Conservation (phyloP, 306 rosid species). For the Rosa chinensis region DNA sequence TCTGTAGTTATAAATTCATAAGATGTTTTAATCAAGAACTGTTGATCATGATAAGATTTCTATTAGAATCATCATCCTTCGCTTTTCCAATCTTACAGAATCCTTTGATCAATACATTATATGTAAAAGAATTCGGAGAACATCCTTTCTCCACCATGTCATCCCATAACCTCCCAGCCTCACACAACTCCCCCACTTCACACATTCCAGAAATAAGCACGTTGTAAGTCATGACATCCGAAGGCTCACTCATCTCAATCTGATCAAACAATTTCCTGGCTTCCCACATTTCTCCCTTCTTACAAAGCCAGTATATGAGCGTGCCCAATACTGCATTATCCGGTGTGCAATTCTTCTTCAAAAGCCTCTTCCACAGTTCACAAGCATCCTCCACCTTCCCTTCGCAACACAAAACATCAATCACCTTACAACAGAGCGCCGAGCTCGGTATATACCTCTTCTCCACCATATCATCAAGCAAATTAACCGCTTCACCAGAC, state of each 20-base stretch:
- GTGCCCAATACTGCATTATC: conserved; percentile 53
- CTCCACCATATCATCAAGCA: conserved; percentile 69
- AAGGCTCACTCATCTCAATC: conserved; percentile 47
- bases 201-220: conserved; percentile 70
- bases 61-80: conserved; percentile 12
- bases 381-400: conserved; percentile 70
- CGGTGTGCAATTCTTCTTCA: conserved; percentile 49
- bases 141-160: conserved; percentile 72
- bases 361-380: conserved; percentile 62
- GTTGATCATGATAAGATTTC: neutral
- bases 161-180: conserved; percentile 71
- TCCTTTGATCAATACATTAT: conserved; percentile 35
- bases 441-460: conserved; percentile 54
- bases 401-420: conserved; percentile 60
- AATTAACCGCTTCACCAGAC: conserved; percentile 61
- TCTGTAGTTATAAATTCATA: neutral
- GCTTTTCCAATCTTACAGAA: conserved; percentile 62
- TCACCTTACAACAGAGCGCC: conserved; percentile 59
- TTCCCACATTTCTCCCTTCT: conserved; percentile 63
- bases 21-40: neutral
- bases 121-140: conserved; percentile 39
- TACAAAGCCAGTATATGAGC: conserved; percentile 73
- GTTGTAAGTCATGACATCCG: conserved; percentile 64
- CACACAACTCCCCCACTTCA: conserved; percentile 61
- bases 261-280: conserved; percentile 63